Percentiles rank a stretch among this genome's conserved stretches.
These are phyloP conservation scores for Xylaria sp. DNA, from an alignment of 2,329 filamentous ascomycete genomes.

Conservation along the genomic window DNA sequence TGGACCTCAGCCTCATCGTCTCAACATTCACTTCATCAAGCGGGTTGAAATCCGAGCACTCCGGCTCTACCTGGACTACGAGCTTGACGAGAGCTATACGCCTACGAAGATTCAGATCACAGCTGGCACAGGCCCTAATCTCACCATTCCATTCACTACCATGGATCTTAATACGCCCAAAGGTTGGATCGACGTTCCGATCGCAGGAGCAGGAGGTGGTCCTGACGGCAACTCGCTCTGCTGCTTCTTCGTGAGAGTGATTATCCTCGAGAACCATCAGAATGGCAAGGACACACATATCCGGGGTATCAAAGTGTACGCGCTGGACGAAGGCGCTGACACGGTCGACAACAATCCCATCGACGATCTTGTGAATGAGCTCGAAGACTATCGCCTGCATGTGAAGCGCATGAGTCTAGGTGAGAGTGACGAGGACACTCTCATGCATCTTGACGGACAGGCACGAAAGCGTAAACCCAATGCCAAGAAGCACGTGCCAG, in stretches of 20 bases:
- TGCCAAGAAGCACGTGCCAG: conserved; percentile 46
- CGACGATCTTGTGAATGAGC: conserved; percentile 50
- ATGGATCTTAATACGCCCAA: conserved; percentile 82
- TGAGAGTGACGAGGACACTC: conserved; percentile 50
- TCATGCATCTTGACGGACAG: conserved; percentile 49
- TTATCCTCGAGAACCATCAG: conserved; percentile 95
- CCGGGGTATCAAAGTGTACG: conserved; percentile 88
- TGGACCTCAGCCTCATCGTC: conserved; percentile 82
- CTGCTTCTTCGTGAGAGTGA: conserved; percentile 89
- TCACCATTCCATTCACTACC: conserved; percentile 86
- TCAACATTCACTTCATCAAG: conserved; percentile 88
- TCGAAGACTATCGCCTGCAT: conserved; percentile 48
- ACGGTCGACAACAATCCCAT: conserved; percentile 53
- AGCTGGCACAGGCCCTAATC: conserved; percentile 90
- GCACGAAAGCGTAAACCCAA: conserved; percentile 48
- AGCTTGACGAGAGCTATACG: conserved; percentile 94
- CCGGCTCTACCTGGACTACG: conserved; percentile 89
- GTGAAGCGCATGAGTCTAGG: conserved; percentile 46
- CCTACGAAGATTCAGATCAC: conserved; percentile 91
- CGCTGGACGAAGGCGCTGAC: conserved; percentile 60
- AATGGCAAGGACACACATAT: conserved; percentile 99
- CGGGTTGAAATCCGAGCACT: conserved; percentile 81
- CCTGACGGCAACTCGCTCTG: conserved; percentile 79
- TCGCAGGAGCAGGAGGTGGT: conserved; percentile 65
- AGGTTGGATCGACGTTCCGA: conserved; percentile 90